Base-by-base conservation (phyloP, 192 early-diverging fungal genomes). In the Lobulomyces angularis region DNA sequence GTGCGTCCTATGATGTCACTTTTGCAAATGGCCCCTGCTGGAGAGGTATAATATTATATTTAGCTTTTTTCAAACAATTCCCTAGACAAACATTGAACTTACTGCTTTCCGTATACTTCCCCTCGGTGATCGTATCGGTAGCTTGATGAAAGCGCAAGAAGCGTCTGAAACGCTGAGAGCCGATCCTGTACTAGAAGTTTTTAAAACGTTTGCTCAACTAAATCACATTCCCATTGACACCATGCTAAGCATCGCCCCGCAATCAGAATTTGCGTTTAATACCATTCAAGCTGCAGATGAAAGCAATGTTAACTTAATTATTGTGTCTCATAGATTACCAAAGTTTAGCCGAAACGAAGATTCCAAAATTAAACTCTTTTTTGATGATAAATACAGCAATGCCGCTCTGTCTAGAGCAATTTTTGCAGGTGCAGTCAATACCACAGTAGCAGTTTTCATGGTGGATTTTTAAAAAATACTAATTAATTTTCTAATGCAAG, bases 161-260 rank as follows among this genome's bases (percentile, higher is more conserved):
- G 55, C 61, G 0, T 63, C 60, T 29, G 58, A 69, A 21, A 84
- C 76, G 7, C 42, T 79, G 6, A 58, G 65, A 3, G 55, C 59
- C 5, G 91, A 92, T 46, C 72, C 86, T 0, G 66, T 88, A 9
- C 56, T 95, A 54, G 82, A 71, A 24, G 80, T 90, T 28, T 80
- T 95, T 56, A 58, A 83, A 1, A 80, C 84, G 0, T 88, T 92
- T 61, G 82, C 79, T 17, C 74, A 67, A 23, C 59, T 91, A 8
- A 81, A 76, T 55, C 63, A 71, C 8, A 67, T 89, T 33, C 52
- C 51, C 0, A 58, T 90, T 24, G 56, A 62, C 5, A 69, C 82
- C 2, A 56, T 67, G 5, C 55, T 95, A 36, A 56, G 57, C 12
- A 58, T 89, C 21, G 54, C 70, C 8, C 50, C 71, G 8, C 57